Evolutionary conservation across 176 grass and related monocot species (phyloP).

Genomic region (Carex cristatella): DNA sequence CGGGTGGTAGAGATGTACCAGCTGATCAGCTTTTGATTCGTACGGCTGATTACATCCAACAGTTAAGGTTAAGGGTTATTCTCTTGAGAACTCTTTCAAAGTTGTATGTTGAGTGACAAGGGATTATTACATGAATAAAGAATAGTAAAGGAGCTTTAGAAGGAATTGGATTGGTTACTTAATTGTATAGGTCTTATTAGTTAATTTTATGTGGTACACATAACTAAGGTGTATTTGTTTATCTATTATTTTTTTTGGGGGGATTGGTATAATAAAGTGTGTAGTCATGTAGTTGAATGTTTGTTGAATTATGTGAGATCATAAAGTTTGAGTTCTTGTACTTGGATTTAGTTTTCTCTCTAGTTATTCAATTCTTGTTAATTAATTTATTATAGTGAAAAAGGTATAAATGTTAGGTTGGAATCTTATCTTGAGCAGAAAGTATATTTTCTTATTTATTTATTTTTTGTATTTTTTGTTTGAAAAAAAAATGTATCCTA

Average conservation of each 20-base stretch:
- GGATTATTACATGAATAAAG: conserved; percentile 11
- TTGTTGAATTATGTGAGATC: conserved; percentile 9
- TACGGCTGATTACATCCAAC: conserved; percentile 67
- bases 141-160: conserved; percentile 20
- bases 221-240: conserved; percentile 21
- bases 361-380: not conserved
- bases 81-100: conserved; percentile 60
- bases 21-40: conserved; percentile 60
- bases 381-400: not conserved
- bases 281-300: conserved; percentile 20
- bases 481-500: not conserved
- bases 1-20: conserved; percentile 36
- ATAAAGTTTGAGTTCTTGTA: not conserved
- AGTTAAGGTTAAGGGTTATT: conserved; percentile 48
- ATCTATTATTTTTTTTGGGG: conserved; percentile 6
- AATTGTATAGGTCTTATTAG: conserved; percentile 18
- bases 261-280: not conserved
- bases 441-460: not conserved
- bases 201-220: conserved; percentile 20
- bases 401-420: not conserved
- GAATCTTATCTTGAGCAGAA: not conserved
- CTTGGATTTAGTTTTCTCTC: not conserved
- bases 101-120: conserved; percentile 26
- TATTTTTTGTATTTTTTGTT: not conserved
- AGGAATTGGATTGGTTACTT: not conserved